These are phyloP conservation scores for Yarrowia keelungensis DNA, from an alignment of 805 yeast species.

Conservation along the genomic window DNA sequence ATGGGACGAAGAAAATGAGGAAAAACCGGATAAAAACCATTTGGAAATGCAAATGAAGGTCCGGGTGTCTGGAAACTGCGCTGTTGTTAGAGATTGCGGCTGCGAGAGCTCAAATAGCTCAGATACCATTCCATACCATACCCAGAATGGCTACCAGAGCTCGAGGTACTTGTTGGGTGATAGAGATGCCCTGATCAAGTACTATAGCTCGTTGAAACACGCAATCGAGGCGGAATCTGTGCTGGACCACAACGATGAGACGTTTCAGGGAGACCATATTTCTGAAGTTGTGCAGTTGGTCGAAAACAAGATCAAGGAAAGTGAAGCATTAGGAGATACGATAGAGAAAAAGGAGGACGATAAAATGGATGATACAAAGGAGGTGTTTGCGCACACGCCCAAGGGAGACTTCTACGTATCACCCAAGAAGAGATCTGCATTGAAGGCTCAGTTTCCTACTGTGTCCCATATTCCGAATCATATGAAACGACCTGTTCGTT, in stretches of 20 bases:
- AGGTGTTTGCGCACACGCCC: constrained; percentile 13
- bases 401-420: constrained; percentile 30
- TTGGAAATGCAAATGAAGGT: constrained; percentile 4
- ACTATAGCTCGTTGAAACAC: neutral
- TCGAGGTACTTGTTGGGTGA: constrained; percentile 23
- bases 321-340: neutral
- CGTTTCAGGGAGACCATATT: constrained; percentile 13
- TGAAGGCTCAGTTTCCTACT: constrained; percentile 27
- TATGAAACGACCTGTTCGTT: constrained; percentile 13
- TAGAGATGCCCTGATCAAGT: neutral
- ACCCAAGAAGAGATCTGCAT: constrained; percentile 15
- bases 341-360: neutral
- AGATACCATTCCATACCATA: constrained; percentile 14
- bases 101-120: neutral
- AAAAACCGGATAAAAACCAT: neutral
- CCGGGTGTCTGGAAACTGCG: constrained; percentile 7
- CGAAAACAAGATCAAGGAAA: constrained; percentile 2
- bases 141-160: neutral
- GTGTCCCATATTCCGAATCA: constrained; percentile 20
- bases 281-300: constrained; percentile 6
- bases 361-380: neutral
- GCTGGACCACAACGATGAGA: constrained; percentile 4
- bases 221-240: constrained; percentile 3
- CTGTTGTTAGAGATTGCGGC: constrained; percentile 13
- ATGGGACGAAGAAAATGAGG: constrained; percentile 1